Base-by-base conservation (phyloP, 2,329 filamentous ascomycete genomes). In the Huntiella savannae region DNA sequence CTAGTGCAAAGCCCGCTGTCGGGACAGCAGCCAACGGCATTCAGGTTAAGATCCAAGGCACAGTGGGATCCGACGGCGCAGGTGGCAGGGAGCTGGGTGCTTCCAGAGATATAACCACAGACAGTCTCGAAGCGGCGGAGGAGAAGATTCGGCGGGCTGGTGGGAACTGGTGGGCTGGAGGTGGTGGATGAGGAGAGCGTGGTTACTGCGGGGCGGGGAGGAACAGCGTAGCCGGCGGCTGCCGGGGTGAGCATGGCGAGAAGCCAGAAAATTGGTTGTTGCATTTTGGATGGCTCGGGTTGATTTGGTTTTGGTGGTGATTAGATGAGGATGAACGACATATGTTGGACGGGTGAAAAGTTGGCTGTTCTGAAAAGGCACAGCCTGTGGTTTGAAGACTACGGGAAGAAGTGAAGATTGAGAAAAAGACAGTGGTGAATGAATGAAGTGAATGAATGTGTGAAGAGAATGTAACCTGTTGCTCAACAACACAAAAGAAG, bases 81-180 rank as follows among this genome's bases (percentile, higher is more conserved):
- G 34, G 72, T 76, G 35, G 72, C 73, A 2, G 71, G 69, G 28
- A 74, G 57, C 17, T 59, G 57, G 1, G 65, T 56, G 51, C 74
- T 57, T 16, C 70, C 72, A 50, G 65, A 67, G 54, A 77, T 63
- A 57, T 67, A 77, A 37, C 73, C 73, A 53, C 73, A 76, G 47
- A 77, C 55, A 12, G 71, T 75, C 57, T 91, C 4, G 86, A 95
- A 58, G 60, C 94, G 33, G 86, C 85, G 0, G 64, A 93, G 0
- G 82, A 95, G 57, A 80, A 81, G 58, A 86, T 86, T 17, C 80
- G 75, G 60, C 75, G 76, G 5, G 44, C 13, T 19, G 40, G 13
- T 33, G 28, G 11, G 38, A 28, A 8, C 22, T 28, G 43, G 35
- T 41, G 39, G 11, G 43, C 11, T 35, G 37, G 7, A 2, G 41